A percentile compares a stretch with the other conserved stretches of the same genome.
Evolutionary conservation across 2,329 filamentous ascomycete genomes (phyloP).

Genomic region (Ceratocystis harringtonii): DNA sequence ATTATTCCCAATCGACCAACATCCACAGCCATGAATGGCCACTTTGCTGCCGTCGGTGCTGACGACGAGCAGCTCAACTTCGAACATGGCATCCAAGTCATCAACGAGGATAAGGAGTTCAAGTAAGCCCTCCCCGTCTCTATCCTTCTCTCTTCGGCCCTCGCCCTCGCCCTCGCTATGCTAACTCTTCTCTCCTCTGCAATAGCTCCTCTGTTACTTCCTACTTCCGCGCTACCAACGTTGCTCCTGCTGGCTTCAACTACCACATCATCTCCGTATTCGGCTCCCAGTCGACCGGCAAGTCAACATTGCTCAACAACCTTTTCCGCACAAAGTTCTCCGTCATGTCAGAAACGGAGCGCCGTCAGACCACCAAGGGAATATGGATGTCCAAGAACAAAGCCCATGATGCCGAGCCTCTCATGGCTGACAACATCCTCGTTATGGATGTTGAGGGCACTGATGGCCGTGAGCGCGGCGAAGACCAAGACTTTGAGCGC

Average conservation of each 20-base stretch:
- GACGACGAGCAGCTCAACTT: constrained; percentile 52
- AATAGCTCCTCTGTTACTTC: constrained; percentile 58
- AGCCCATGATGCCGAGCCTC: constrained; percentile 35
- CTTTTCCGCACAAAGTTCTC: constrained; percentile 93
- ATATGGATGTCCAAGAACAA: constrained; percentile 99
- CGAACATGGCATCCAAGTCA: constrained; percentile 90
- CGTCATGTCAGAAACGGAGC: constrained; percentile 90
- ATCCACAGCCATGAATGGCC: constrained; percentile 50
- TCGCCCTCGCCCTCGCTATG: constrained; percentile 6
- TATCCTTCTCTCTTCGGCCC: background rate
- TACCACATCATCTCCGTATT: constrained; percentile 99
- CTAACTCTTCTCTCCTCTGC: constrained; percentile 17
- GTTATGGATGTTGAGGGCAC: constrained; percentile 99
- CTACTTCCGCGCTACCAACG: constrained; percentile 66
- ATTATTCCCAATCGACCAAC: too few relatives aligned
- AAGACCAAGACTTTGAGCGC: constrained; percentile 97
- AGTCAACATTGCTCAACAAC: constrained; percentile 90
- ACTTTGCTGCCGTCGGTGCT: constrained; percentile 61
- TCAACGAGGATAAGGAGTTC: constrained; percentile 79
- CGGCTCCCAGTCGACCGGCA: constrained; percentile 94
- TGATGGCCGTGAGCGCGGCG: constrained; percentile 85
- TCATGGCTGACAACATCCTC: constrained; percentile 93
- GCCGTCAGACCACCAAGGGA: constrained; percentile 93
- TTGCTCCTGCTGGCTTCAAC: constrained; percentile 87
- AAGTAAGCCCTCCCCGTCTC: constrained; percentile 46